Base-by-base conservation (phyloP, 2,329 filamentous ascomycete species). In the Clonostachys rosea region DNA sequence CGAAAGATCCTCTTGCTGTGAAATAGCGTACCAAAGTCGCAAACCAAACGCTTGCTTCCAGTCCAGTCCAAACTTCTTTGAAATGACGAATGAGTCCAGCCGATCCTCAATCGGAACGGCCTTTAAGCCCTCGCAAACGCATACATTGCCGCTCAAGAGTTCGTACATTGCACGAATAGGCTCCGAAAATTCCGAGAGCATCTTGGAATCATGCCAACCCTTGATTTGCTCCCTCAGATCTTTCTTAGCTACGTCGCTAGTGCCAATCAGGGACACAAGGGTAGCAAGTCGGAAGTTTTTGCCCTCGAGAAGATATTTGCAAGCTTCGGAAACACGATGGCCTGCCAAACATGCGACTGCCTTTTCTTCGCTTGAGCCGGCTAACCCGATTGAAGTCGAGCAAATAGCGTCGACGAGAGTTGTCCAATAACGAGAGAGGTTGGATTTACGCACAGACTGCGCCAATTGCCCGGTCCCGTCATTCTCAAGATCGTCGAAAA, bases 21-120 rank as follows among this genome's bases (percentile, higher is more conserved):
- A 75, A 39, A 84, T 87, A 41, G 84, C 85, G 63, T 96, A 99
- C 88, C 91, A 97, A 2, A 99, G 74, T 40, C 91, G 84, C 44
- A 99, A 76, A 11, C 89, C 92, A 64, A 99, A 96, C 1, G 91
- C 86, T 60, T 95, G 91, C 63, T 89, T 85, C 94, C 94, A 99
- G 62, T 95, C 88, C 35, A 99, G 75, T 5, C 83, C 83, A 62
- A 96, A 99, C 42, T 85, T 84, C 57, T 87, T 79, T 1, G 90
- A 88, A 53, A 99, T 88, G 46, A 84, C 78, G 60, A 99, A 96
- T 0, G 86, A 86, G 13, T 84, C 79, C 37, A 86, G 79, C 41
- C 87, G 84, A 66, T 97, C 89, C 64, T 97, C 94, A 9, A 86
- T 70, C 2, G 88, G 81, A 7, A 80, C 84, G 4, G 75, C 76